Conservation (phyloP, 2,329 filamentous ascomycete species). For the Exophiala aquamarina region DNA sequence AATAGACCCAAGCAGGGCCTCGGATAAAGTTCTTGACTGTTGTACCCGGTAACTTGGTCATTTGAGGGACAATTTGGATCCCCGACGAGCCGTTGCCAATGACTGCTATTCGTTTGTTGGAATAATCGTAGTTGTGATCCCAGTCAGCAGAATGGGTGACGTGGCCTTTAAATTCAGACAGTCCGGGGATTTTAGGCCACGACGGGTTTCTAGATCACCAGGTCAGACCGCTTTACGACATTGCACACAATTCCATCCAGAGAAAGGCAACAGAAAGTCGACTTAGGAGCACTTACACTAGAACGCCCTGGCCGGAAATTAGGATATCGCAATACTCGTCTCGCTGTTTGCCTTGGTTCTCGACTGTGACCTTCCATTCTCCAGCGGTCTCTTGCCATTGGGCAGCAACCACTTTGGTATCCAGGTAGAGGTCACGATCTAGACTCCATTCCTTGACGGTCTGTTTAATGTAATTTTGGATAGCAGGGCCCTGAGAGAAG, state of each 20-base stretch:
- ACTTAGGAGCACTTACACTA: slow-evolving; percentile 29
- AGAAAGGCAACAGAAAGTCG: neutral
- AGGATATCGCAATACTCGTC: slow-evolving; percentile 49
- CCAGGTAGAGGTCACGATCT: slow-evolving; percentile 37
- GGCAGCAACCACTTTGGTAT: slow-evolving; percentile 37
- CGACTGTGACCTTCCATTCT: slow-evolving; percentile 32
- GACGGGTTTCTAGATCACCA: neutral
- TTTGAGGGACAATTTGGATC: slow-evolving; percentile 29
- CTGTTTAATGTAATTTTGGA: slow-evolving; percentile 42
- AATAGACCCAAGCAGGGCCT: slow-evolving; percentile 31
- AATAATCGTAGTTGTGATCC: slow-evolving; percentile 28
- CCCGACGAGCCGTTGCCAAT: slow-evolving; percentile 27
- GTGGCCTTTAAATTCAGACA: slow-evolving; percentile 29
- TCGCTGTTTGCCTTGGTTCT: slow-evolving; percentile 9
- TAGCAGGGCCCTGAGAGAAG: slow-evolving; percentile 38
- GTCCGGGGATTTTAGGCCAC: slow-evolving; percentile 28
- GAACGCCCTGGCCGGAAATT: slow-evolving; percentile 58
- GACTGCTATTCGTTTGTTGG: slow-evolving; percentile 23
- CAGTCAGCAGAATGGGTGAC: slow-evolving; percentile 31
- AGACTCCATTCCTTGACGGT: slow-evolving; percentile 40
- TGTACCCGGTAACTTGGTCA: slow-evolving; percentile 11
- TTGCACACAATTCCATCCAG: neutral
- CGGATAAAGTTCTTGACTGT: slow-evolving; percentile 34
- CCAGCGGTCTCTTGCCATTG: slow-evolving; percentile 37
- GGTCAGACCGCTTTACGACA: neutral